Conservation (phyloP, 192 early-diverging fungal genomes). For the Backusella westeae region DNA sequence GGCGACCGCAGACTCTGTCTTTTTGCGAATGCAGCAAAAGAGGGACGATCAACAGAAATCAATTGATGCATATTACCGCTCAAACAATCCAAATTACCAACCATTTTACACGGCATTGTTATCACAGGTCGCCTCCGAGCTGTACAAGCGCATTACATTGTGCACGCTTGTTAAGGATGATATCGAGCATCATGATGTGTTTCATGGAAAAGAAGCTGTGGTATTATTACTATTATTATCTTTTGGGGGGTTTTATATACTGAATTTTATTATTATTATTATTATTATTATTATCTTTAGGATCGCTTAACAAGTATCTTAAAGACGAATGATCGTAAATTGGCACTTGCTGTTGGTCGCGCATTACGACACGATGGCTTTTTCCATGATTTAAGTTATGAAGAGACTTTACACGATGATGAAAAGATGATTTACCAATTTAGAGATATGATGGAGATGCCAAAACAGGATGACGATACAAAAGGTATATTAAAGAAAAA, state of each 20-base stretch:
- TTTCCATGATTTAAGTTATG: slow-evolving; percentile 89
- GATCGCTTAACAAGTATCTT: slow-evolving; percentile 69
- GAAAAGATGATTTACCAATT: slow-evolving; percentile 81
- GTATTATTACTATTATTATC: slow-evolving; percentile 35
- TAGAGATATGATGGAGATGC: slow-evolving; percentile 36
- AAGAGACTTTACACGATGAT: slow-evolving; percentile 79
- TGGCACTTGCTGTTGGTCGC: slow-evolving; percentile 83
- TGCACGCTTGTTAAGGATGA: slow-evolving; percentile 69
- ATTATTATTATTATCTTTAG: not conserved
- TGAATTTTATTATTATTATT: not conserved
- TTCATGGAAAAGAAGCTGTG: slow-evolving; percentile 87
- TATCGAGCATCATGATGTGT: slow-evolving; percentile 80
- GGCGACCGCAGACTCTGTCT: not conserved
- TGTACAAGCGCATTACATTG: slow-evolving; percentile 56
- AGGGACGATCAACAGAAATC: slow-evolving; percentile 21
- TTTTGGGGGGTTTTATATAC: too few relatives aligned
- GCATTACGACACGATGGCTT: slow-evolving; percentile 85
- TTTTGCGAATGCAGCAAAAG: slow-evolving; percentile 20
- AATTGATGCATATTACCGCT: slow-evolving; percentile 19
- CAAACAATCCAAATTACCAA: not conserved
- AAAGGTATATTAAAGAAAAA: not conserved
- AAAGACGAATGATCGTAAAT: slow-evolving; percentile 79
- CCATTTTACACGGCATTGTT: slow-evolving; percentile 70
- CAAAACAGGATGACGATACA: not conserved
- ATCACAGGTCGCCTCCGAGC: slow-evolving; percentile 64